These are phyloP conservation scores for Kwoniella mangroviensis DNA, from an alignment of 768 basidiomycete species.

Conservation along the genomic window DNA sequence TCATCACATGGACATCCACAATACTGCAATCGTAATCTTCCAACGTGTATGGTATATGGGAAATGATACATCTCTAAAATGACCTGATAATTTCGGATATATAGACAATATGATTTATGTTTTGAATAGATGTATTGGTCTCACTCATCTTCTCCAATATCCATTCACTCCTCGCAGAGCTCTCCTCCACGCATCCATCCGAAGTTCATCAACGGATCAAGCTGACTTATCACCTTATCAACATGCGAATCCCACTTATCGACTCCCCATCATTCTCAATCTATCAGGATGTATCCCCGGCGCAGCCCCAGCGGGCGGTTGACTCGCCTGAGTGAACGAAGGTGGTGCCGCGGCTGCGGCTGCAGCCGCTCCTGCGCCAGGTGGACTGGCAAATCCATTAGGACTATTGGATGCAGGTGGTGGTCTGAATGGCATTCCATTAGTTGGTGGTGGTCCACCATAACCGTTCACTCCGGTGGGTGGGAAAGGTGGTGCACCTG, in stretches of 20 bases:
- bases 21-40: no score
- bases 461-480: slow-evolving; percentile 8
- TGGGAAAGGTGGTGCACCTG: slow-evolving; percentile 26
- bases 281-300: slow-evolving; percentile 56
- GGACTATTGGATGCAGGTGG: slow-evolving; percentile 5
- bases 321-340: slow-evolving; percentile 22
- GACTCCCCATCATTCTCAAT: slow-evolving; percentile 55
- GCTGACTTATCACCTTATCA: background rate
- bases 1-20: no score
- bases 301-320: slow-evolving; percentile 16
- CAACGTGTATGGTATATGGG: background rate
- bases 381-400: slow-evolving; percentile 22
- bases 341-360: slow-evolving; percentile 26
- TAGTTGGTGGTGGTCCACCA: slow-evolving; percentile 7
- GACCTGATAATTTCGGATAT: slow-evolving; percentile 2
- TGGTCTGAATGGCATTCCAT: slow-evolving; percentile 17
- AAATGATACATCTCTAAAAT: background rate
- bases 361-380: slow-evolving; percentile 23
- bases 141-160: background rate
- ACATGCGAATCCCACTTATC: background rate
- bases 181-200: no score
- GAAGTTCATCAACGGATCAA: no score
- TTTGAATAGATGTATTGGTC: background rate
- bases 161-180: no score
- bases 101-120: background rate